A percentile compares a stretch with the other conserved stretches of the same genome.
Evolutionary conservation across 2,329 filamentous ascomycete species (phyloP).

Genomic region (Onygena corvina): DNA sequence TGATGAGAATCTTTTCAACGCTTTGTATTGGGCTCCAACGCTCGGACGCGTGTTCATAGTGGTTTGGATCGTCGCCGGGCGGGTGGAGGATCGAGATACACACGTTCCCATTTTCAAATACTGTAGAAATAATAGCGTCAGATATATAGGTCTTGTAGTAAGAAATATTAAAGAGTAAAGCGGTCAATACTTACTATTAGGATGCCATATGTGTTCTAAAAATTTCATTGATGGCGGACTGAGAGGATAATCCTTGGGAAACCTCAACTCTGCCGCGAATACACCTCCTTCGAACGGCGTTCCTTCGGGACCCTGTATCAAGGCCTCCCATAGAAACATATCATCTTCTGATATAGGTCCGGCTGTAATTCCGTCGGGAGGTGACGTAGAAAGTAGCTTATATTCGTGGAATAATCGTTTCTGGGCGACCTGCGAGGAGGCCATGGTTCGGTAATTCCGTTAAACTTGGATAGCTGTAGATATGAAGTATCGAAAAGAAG

Average conservation of each 20-base stretch:
- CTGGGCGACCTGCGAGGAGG: slow-evolving; percentile 43
- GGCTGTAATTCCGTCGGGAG: slow-evolving; percentile 93
- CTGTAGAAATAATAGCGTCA: slow-evolving; percentile 25
- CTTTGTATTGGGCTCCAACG: slow-evolving; percentile 92
- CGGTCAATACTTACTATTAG: slow-evolving; percentile 57
- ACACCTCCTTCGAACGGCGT: slow-evolving; percentile 94
- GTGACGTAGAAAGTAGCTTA: slow-evolving; percentile 81
- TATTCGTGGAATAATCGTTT: slow-evolving; percentile 93
- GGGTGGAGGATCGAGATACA: slow-evolving; percentile 97
- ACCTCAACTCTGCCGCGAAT: slow-evolving; percentile 87
- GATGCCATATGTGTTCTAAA: slow-evolving; percentile 86
- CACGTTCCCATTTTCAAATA: slow-evolving; percentile 75
- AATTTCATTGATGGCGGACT: slow-evolving; percentile 95
- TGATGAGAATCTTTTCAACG: slow-evolving; percentile 84
- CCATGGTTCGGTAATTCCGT: slow-evolving; percentile 25
- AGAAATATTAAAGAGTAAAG: neutral
- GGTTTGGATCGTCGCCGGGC: slow-evolving; percentile 84
- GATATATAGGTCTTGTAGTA: neutral
- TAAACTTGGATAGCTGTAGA: neutral
- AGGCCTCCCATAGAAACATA: slow-evolving; percentile 87
- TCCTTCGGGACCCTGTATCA: slow-evolving; percentile 89
- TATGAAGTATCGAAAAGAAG: neutral
- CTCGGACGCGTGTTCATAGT: slow-evolving; percentile 82
- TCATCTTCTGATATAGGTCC: slow-evolving; percentile 90
- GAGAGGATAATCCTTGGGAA: slow-evolving; percentile 93